Conservation (phyloP, 2,329 filamentous ascomycete genomes). For the Talaromyces atroroseus region DNA sequence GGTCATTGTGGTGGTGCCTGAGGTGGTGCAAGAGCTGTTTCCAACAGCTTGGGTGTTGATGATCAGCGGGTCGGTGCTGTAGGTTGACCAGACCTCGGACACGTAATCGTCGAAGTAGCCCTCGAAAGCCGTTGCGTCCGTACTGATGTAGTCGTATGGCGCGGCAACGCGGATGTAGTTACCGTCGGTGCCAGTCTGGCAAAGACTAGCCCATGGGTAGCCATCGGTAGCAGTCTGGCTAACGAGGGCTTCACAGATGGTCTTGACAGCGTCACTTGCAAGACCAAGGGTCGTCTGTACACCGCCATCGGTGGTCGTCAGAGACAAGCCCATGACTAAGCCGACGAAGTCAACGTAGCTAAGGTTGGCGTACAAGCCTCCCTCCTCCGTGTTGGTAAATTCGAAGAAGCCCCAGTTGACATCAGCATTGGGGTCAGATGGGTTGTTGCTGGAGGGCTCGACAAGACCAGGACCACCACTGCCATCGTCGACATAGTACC, state of each 20-base stretch:
- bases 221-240: slow-evolving; percentile 45
- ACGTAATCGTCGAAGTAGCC: slow-evolving; percentile 50
- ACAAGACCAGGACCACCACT: slow-evolving; percentile 36
- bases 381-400: slow-evolving; percentile 39
- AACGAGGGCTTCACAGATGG: slow-evolving; percentile 41
- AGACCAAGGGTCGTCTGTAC: slow-evolving; percentile 48
- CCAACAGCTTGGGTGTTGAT: slow-evolving; percentile 56
- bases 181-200: slow-evolving; percentile 36
- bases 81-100: slow-evolving; percentile 49
- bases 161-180: slow-evolving; percentile 48
- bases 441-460: slow-evolving; percentile 45
- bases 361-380: slow-evolving; percentile 44
- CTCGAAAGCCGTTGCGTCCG: slow-evolving; percentile 43
- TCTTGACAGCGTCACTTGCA: slow-evolving; percentile 42
- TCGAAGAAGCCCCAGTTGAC: slow-evolving; percentile 50
- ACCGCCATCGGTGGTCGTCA: slow-evolving; percentile 45
- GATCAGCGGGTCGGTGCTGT: slow-evolving; percentile 40
- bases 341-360: slow-evolving; percentile 50
- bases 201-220: slow-evolving; percentile 49
- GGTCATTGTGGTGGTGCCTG: slow-evolving; percentile 25
- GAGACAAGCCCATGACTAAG: slow-evolving; percentile 47
- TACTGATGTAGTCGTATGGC: slow-evolving; percentile 48
- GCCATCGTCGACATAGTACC: slow-evolving; percentile 35
- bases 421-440: slow-evolving; percentile 39
- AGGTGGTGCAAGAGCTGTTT: slow-evolving; percentile 41